Evolutionary conservation across 306 rosid genomes (phyloP).

Genomic region (Boehmeria nivea): DNA sequence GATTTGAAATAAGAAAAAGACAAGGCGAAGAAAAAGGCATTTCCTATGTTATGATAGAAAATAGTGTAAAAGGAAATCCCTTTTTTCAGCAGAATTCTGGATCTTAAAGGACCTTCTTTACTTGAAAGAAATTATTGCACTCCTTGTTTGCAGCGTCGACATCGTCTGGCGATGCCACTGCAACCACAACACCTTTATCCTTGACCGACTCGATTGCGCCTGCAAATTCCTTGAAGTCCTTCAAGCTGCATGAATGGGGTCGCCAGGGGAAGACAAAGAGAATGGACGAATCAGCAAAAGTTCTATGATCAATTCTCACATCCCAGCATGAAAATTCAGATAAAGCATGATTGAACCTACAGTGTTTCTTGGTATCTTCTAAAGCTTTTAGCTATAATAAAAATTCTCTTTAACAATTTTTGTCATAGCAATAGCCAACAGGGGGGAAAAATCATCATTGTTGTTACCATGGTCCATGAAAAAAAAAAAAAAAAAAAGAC

Average conservation of each 20-base stretch:
- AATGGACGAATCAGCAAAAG: background rate
- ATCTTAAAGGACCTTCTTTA: slow-evolving; percentile 67
- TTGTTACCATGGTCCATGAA: too few species aligned
- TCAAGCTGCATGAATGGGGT: slow-evolving; percentile 45
- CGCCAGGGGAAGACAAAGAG: background rate
- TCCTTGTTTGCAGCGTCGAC: slow-evolving; percentile 67
- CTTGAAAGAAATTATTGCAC: slow-evolving; percentile 62
- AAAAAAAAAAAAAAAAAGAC: too few species aligned
- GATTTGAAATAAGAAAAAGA: too few species aligned
- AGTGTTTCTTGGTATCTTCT: too few species aligned
- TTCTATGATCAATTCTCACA: background rate
- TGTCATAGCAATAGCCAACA: too few species aligned
- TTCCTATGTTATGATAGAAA: background rate
- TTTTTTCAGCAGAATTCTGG: background rate
- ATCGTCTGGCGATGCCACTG: slow-evolving; percentile 91
- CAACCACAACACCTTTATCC: slow-evolving; percentile 82
- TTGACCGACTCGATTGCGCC: slow-evolving; percentile 67
- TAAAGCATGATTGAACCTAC: too few species aligned
- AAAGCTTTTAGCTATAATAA: too few species aligned
- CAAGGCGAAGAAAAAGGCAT: too few species aligned
- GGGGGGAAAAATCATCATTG: too few species aligned
- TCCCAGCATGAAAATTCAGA: background rate
- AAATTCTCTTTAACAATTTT: too few species aligned
- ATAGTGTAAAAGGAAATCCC: too few species aligned
- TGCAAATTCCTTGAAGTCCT: slow-evolving; percentile 76